phyloP scores from a whole-genome alignment of 805 yeast genomes.

The Starmerella potacharoeniae region DNA sequence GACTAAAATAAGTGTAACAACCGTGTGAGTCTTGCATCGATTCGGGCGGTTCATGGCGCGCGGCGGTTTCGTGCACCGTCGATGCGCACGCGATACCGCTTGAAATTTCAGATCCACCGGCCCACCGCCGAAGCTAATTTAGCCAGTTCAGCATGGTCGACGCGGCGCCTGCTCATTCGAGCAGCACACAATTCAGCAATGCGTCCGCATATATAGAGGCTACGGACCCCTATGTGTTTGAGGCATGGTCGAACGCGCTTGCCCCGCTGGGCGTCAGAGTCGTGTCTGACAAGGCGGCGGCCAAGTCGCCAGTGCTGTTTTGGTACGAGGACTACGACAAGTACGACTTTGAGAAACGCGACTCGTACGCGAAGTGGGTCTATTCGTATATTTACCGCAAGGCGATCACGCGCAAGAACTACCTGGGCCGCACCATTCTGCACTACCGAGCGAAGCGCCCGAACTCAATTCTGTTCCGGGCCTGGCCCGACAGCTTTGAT shows the following conservation, averaged over 20 bases:
- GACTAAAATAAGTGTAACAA: background rate
- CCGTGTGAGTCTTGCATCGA: background rate
- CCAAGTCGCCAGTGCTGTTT: constrained; percentile 26
- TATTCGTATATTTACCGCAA: constrained; percentile 68
- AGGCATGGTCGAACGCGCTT: constrained; percentile 20
- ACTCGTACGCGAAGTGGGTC: constrained; percentile 8
- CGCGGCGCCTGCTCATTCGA: background rate
- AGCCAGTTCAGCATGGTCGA: no score
- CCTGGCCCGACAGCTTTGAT: constrained; percentile 66
- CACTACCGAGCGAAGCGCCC: constrained; percentile 68
- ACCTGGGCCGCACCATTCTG: constrained; percentile 71
- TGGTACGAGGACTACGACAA: constrained; percentile 90
- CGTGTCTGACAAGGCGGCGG: background rate
- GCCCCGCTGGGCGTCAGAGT: constrained; percentile 3
- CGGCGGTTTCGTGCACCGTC: no score
- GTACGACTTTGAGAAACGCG: constrained; percentile 51
- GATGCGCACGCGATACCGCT: background rate
- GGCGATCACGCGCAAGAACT: constrained; percentile 84
- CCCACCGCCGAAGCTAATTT: no score
- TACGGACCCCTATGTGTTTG: constrained; percentile 16
- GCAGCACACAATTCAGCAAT: background rate
- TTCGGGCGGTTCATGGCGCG: background rate
- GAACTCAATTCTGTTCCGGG: constrained; percentile 41
- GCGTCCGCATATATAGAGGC: constrained; percentile 16
- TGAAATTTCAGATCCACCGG: background rate